Percentiles rank a stretch among this genome's conserved stretches.
Evolutionary conservation across 306 rosid species (phyloP).

Genomic region (Malus sieversii): DNA sequence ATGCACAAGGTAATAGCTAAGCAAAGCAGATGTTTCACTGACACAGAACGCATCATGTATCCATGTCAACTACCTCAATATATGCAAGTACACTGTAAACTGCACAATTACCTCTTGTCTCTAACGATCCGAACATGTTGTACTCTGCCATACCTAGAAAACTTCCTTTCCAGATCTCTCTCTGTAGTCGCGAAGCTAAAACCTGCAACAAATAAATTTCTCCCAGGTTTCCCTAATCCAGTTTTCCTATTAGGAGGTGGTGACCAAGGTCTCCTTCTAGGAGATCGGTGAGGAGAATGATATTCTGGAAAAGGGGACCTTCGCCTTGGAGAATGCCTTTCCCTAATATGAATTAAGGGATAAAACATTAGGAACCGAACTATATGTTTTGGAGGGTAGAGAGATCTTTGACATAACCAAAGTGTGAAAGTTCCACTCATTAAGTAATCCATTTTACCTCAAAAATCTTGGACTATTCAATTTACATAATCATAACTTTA

Average conservation of each 20-base stretch:
- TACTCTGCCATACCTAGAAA: background rate
- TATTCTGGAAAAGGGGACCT: background rate
- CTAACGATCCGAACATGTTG: conserved; percentile 5
- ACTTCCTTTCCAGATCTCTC: conserved; percentile 11
- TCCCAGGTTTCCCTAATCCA: conserved; percentile 9
- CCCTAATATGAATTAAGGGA: background rate
- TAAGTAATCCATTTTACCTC: background rate
- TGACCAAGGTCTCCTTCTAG: conserved; percentile 3
- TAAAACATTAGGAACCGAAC: background rate
- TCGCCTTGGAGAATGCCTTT: background rate
- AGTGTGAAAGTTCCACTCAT: background rate
- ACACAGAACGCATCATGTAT: background rate
- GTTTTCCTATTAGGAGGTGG: conserved; percentile 7
- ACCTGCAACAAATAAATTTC: conserved; percentile 11
- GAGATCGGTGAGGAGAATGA: background rate
- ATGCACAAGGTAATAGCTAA: no score
- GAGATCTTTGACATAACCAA: background rate
- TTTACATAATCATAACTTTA: background rate
- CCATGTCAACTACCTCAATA: background rate
- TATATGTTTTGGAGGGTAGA: background rate
- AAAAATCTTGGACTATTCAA: background rate
- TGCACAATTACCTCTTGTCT: conserved; percentile 3
- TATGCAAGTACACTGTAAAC: background rate
- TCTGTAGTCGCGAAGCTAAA: conserved; percentile 3
- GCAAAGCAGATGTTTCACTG: no score